Percentiles rank a stretch among this genome's conserved stretches.
phyloP scores from a whole-genome alignment of 768 basidiomycete genomes.

The Calvatia gigantea region DNA sequence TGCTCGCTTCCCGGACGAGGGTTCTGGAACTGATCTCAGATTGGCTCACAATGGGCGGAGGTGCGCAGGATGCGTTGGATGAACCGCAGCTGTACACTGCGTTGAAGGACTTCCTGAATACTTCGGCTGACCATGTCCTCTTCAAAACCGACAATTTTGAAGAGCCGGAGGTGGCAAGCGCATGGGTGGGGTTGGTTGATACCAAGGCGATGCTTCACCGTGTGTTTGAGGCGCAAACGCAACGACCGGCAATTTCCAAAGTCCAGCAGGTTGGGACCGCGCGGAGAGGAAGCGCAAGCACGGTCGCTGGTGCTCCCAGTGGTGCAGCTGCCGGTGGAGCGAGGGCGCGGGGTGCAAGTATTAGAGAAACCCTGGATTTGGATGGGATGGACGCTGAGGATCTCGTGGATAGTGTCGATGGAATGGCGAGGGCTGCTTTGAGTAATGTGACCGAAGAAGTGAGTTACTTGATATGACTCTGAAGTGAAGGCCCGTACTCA shows the following conservation, averaged over 20 bases:
- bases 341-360: constrained; percentile 32
- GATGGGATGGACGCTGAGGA: constrained; percentile 64
- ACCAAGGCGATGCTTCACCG: constrained; percentile 37
- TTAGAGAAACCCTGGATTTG: constrained; percentile 55
- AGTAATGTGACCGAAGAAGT: constrained; percentile 80
- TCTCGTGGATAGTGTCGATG: constrained; percentile 75
- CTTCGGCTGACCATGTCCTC: constrained; percentile 47
- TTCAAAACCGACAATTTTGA: constrained; percentile 37
- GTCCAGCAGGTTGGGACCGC: neutral
- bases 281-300: constrained; percentile 6
- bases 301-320: constrained; percentile 10
- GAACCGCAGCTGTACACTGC: constrained; percentile 61
- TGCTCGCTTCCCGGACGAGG: constrained; percentile 52
- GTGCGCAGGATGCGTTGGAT: constrained; percentile 77
- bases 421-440: constrained; percentile 72
- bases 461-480: constrained; percentile 13
- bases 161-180: constrained; percentile 42
- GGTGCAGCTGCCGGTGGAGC: constrained; percentile 19
- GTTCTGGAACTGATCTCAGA: constrained; percentile 64
- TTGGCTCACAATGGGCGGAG: constrained; percentile 72
- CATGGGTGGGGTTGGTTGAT: constrained; percentile 42
- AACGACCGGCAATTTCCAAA: constrained; percentile 46
- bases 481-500: constrained; percentile 4
- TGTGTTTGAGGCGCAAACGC: constrained; percentile 52
- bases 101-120: constrained; percentile 57